Conservation (phyloP, 2,329 filamentous ascomycete species). For the Calonectria pauciramosa region DNA sequence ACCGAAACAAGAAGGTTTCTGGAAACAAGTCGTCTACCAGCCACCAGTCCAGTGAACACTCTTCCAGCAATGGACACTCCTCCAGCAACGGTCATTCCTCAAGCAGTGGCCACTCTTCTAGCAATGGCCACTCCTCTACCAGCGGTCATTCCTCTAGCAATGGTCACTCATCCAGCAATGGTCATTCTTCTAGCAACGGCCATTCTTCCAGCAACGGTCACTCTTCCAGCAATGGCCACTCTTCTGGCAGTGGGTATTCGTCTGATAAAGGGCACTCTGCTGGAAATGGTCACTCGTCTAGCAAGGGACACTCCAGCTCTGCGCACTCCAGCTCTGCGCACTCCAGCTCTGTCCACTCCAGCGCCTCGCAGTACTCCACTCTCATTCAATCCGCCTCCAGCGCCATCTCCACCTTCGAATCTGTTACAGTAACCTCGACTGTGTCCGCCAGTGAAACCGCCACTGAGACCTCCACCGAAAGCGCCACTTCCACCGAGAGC, state of each 20-base stretch:
- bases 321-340: neutral
- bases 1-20: neutral
- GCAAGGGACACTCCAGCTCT: neutral
- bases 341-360: neutral
- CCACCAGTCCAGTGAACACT: neutral
- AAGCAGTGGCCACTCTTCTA: neutral
- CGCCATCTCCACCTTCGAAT: neutral
- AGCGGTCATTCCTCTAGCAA: neutral
- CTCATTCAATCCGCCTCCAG: neutral
- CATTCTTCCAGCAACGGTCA: neutral
- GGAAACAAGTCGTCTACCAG: neutral
- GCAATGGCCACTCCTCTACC: neutral
- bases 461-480: neutral
- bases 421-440: neutral
- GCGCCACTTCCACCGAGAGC: neutral
- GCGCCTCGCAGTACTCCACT: neutral
- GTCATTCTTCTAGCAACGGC: neutral
- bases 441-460: neutral
- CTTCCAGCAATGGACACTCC: neutral
- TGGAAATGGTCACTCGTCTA: neutral
- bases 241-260: neutral
- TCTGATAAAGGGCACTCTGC: neutral
- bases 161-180: neutral
- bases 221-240: neutral
- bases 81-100: neutral